phyloP scores from a whole-genome alignment of 2,329 filamentous ascomycete species.

The Aspergillus oerlinghausenensis region DNA sequence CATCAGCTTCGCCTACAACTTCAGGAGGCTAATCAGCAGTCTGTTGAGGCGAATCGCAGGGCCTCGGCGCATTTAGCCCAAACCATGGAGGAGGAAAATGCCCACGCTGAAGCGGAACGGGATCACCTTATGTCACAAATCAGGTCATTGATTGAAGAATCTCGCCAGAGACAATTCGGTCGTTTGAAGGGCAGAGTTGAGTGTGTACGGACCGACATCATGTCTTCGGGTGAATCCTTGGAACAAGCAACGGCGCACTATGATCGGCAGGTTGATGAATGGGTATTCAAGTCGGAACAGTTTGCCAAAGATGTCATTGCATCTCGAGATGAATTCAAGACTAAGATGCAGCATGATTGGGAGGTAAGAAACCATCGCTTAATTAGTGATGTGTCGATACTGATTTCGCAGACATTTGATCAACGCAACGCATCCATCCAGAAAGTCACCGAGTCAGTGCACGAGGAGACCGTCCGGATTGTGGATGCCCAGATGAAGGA shows the following conservation, averaged over 20 bases:
- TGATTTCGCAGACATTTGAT: constrained; percentile 58
- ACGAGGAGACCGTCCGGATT: constrained; percentile 83
- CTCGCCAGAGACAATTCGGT: constrained; percentile 67
- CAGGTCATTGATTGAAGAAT: constrained; percentile 67
- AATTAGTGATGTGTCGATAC: constrained; percentile 7
- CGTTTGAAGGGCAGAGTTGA: constrained; percentile 63
- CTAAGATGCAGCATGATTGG: constrained; percentile 82
- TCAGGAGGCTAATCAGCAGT: constrained; percentile 61
- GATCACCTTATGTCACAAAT: constrained; percentile 72
- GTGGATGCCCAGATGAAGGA: constrained; percentile 86
- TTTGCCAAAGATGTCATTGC: constrained; percentile 67
- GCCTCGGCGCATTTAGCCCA: constrained; percentile 64
- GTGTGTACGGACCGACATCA: constrained; percentile 60
- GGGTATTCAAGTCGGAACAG: constrained; percentile 64
- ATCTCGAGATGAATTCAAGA: constrained; percentile 74
- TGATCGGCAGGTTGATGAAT: constrained; percentile 66
- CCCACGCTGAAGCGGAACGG: constrained; percentile 67
- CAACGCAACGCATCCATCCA: constrained; percentile 80
- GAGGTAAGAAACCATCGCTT: constrained; percentile 49
- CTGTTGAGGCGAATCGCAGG: constrained; percentile 63
- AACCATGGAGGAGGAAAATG: constrained; percentile 70
- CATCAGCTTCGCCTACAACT: constrained; percentile 69
- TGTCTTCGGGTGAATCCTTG: constrained; percentile 59
- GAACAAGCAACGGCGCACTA: constrained; percentile 64
- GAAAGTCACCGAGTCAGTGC: constrained; percentile 76